A percentile compares a stretch with the other conserved stretches of the same genome.
Conservation (phyloP, 768 basidiomycete genomes). For the Inosperma sp. region DNA sequence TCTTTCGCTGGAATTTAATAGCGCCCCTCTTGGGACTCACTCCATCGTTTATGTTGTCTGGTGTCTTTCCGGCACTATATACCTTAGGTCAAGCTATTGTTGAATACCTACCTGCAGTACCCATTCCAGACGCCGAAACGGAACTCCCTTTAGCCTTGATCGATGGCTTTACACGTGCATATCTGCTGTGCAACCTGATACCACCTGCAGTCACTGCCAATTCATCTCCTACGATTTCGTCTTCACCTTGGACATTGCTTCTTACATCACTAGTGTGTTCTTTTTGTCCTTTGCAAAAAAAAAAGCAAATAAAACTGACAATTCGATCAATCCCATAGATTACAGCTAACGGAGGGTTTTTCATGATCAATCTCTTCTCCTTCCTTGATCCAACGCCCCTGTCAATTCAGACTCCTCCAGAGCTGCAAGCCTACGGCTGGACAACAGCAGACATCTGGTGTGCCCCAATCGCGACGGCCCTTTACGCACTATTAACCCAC, state of each 20-base stretch:
- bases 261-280: slow-evolving; percentile 62
- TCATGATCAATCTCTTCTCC: slow-evolving; percentile 69
- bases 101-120: slow-evolving; percentile 54
- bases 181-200: slow-evolving; percentile 73
- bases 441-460: slow-evolving; percentile 81
- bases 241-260: slow-evolving; percentile 75
- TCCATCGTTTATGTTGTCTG: slow-evolving; percentile 79
- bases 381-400: slow-evolving; percentile 57
- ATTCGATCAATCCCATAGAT: slow-evolving; percentile 36
- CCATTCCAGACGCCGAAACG: slow-evolving; percentile 43
- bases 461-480: slow-evolving; percentile 68
- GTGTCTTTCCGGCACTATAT: slow-evolving; percentile 61
- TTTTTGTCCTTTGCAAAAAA: background rate
- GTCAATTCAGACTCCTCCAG: slow-evolving; percentile 68
- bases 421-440: slow-evolving; percentile 83
- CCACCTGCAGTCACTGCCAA: slow-evolving; percentile 62
- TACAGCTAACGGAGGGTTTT: slow-evolving; percentile 76
- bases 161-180: slow-evolving; percentile 76
- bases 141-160: slow-evolving; percentile 72
- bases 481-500: slow-evolving; percentile 82
- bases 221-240: slow-evolving; percentile 43
- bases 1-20: slow-evolving; percentile 22
- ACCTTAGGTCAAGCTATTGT: slow-evolving; percentile 55
- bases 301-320: background rate
- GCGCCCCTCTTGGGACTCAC: slow-evolving; percentile 61